phyloP scores from a whole-genome alignment of 345 rosid genomes.

The Pelargonium nanum region DNA sequence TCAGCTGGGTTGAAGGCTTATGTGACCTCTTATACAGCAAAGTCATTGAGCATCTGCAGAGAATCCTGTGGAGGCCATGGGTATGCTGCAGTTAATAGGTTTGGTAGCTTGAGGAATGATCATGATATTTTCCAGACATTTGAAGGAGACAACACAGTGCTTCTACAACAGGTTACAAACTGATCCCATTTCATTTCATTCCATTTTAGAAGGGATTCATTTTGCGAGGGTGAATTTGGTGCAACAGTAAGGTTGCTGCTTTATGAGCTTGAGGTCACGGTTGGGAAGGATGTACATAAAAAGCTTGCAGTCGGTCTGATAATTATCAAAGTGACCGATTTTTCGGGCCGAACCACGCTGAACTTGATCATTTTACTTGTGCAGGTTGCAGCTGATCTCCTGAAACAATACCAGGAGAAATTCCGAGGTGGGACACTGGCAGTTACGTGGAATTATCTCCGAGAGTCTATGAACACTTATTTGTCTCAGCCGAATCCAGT shows the following conservation, averaged over 20 bases:
- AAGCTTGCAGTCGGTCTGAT: too few species aligned
- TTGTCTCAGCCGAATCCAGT: conserved; percentile 96
- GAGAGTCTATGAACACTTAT: conserved; percentile 84
- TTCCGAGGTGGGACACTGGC: conserved; percentile 86
- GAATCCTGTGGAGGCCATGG: conserved; percentile 99
- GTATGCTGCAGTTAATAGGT: conserved; percentile 98
- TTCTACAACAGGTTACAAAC: conserved; percentile 66
- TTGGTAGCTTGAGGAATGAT: conserved; percentile 94
- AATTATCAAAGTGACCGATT: too few species aligned
- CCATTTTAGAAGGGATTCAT: too few species aligned
- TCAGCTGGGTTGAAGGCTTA: conserved; percentile 98
- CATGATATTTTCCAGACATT: conserved; percentile 96
- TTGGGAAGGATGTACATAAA: too few species aligned
- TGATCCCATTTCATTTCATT: not conserved
- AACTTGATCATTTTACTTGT: not conserved
- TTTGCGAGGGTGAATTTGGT: too few species aligned
- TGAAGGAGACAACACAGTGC: conserved; percentile 99
- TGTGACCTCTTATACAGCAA: conserved; percentile 81
- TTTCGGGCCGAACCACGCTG: too few species aligned
- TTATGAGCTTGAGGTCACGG: too few species aligned
- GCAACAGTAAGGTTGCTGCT: too few species aligned
- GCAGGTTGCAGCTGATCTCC: conserved; percentile 87
- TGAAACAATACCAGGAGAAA: conserved; percentile 84
- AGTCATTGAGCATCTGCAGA: conserved; percentile 75
- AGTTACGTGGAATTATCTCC: conserved; percentile 90